Evolutionary conservation across 106 monocot genomes (phyloP), one percentile per base, ranked within the genome.

Genomic region (Allium fistulosum): DNA sequence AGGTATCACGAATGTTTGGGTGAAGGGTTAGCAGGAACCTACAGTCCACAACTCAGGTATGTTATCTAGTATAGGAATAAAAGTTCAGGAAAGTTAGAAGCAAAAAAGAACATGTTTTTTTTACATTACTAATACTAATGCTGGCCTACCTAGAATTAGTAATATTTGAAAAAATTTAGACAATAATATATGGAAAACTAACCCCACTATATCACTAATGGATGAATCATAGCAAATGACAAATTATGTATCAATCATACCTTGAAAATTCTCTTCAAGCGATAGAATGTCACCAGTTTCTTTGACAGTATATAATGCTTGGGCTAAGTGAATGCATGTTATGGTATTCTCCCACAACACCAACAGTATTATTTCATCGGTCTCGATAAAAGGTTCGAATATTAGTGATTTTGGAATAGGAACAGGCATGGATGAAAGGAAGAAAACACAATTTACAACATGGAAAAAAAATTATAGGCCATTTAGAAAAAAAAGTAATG

Each of bases 201-300:
- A 37, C 37, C 37, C 2, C 37, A 37, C 37, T 37, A 4, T 37
- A 37, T 37, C 2, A 5, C 37, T 37, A 37, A 37, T 5, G 0
- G 37, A 37, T 0, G 26, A 49, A 51, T 52, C 50, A 26, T 13
- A 49, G 7, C 26, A 51, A 26, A 52, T 67, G 52, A 7, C 16
- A 27, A 7, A 67, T 9, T 17, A 17, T 11, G 9, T 67, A 53
- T 45, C 48, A 66, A 63, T n/a, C 73, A 59, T 75, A 91, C 91
- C 95, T 86, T 95, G 95, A 49, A 95, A 95, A 76, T 95, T 95
- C 74, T 95, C 95, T 71, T 95, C 95, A 51, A 95, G 85, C 48
- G 95, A 91, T 71, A 95, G 74, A 63, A 95, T 83, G 45, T 88
- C 91, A 77, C 95, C 88, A 68, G 75, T 78, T 75, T 95, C 95